A percentile compares a stretch with the other conserved stretches of the same genome.
Evolutionary conservation across 2,329 filamentous ascomycete genomes (phyloP).

Genomic region (Dothidotthia symphoricarpi): DNA sequence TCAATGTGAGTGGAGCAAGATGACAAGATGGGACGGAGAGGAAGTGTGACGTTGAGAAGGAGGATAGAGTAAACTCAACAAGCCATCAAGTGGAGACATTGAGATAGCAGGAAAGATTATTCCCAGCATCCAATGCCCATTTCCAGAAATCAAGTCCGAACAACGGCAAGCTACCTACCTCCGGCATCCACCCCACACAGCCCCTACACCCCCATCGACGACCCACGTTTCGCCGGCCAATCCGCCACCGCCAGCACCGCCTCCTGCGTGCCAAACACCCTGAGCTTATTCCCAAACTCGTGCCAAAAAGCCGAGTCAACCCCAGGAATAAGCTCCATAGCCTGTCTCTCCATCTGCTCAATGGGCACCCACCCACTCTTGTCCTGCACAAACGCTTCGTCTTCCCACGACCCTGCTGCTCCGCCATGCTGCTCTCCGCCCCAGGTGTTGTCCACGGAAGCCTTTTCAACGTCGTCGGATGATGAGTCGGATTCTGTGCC

Average conservation of each 20-base stretch:
- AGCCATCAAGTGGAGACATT: too few relatives aligned
- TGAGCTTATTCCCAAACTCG: constrained; percentile 58
- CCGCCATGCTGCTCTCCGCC: constrained; percentile 1
- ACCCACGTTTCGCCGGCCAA: constrained; percentile 12
- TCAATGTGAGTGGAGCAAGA: too few relatives aligned
- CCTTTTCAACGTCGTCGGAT: constrained; percentile 13
- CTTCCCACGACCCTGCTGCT: constrained; percentile 17
- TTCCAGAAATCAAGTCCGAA: too few relatives aligned
- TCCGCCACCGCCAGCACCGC: constrained; percentile 29
- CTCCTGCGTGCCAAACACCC: constrained; percentile 61
- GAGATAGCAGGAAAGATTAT: too few relatives aligned
- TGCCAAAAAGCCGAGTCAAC: constrained; percentile 57
- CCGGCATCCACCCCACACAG: too few relatives aligned
- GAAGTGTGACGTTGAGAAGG: too few relatives aligned
- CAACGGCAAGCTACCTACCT: too few relatives aligned
- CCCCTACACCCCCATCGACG: too few relatives aligned
- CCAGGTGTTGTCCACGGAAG: constrained; percentile 1
- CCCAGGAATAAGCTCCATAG: constrained; percentile 52
- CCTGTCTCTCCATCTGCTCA: constrained; percentile 14
- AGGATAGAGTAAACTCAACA: too few relatives aligned
- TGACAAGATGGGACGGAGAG: too few relatives aligned
- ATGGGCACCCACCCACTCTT: constrained; percentile 22
- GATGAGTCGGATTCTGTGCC: constrained; percentile 2
- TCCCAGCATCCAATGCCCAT: too few relatives aligned
- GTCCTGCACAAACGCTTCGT: constrained; percentile 19